Evolutionary conservation across 805 yeast genomes (phyloP).

Genomic region (Jamesozyma spencerorum): DNA sequence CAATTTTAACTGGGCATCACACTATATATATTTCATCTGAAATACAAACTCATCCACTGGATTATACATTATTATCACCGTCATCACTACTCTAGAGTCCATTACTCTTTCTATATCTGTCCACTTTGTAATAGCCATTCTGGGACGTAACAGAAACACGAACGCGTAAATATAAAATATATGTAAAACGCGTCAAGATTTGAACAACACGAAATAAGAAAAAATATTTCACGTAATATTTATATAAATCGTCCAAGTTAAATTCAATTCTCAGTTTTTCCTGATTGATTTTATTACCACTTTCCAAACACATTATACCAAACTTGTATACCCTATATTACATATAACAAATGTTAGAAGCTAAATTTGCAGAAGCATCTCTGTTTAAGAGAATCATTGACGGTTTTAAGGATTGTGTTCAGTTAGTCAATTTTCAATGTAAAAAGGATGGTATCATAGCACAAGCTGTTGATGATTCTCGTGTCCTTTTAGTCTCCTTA

Average conservation of each 20-base stretch:
- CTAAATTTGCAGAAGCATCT: slow-evolving; percentile 88
- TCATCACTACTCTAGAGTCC: no score
- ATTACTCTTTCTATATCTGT: no score
- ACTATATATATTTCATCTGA: no score
- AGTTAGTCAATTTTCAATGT: slow-evolving; percentile 93
- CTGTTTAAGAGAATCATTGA: slow-evolving; percentile 87
- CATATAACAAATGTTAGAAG: slow-evolving; percentile 63
- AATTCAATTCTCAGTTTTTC: no score
- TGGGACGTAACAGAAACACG: background rate
- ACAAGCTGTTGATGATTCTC: slow-evolving; percentile 95
- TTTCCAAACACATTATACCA: background rate
- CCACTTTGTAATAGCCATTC: no score
- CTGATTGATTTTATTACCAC: background rate
- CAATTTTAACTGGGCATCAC: no score
- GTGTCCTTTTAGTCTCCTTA: slow-evolving; percentile 84
- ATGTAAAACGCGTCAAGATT: background rate
- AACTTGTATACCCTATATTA: no score
- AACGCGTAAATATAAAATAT: background rate
- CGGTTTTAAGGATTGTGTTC: slow-evolving; percentile 88
- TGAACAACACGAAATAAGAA: background rate
- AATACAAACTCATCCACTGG: no score
- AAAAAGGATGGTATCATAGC: slow-evolving; percentile 90
- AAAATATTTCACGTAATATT: background rate
- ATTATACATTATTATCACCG: no score
- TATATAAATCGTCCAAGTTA: background rate